phyloP scores from a whole-genome alignment of 495 filamentous ascomycete genomes.

The Lindgomyces ingoldianus region DNA sequence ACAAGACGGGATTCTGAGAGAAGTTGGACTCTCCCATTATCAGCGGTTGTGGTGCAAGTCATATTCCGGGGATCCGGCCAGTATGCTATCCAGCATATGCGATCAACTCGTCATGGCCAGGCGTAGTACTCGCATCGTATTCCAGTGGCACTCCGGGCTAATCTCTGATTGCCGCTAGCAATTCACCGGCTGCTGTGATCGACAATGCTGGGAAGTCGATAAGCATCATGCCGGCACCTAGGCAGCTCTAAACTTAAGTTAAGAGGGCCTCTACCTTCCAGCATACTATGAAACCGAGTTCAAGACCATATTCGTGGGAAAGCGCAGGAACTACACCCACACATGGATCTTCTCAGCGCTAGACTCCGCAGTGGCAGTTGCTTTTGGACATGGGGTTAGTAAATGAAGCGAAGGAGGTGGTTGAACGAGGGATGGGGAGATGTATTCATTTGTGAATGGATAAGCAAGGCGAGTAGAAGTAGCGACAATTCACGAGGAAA shows the following conservation, averaged over 20 bases:
- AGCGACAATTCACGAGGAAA: not conserved
- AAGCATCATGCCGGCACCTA: constrained; percentile 34
- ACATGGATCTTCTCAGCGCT: constrained; percentile 71
- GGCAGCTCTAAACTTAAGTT: constrained; percentile 51
- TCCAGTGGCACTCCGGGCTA: constrained; percentile 49
- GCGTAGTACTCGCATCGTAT: constrained; percentile 64
- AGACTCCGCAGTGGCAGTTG: constrained; percentile 65
- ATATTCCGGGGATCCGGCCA: constrained; percentile 59
- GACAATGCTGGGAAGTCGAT: constrained; percentile 34
- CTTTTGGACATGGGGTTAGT: constrained; percentile 67
- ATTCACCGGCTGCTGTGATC: constrained; percentile 41
- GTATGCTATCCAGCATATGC: constrained; percentile 68
- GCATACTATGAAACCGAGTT: constrained; percentile 70
- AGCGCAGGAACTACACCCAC: constrained; percentile 74
- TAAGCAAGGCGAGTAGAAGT: not conserved
- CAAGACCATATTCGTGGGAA: constrained; percentile 66
- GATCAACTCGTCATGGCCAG: constrained; percentile 62
- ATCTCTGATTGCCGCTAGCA: constrained; percentile 52
- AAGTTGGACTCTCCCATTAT: constrained; percentile 61
- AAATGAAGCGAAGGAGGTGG: constrained; percentile 66
- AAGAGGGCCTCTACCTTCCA: constrained; percentile 67
- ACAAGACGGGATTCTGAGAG: constrained; percentile 69
- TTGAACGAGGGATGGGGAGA: constrained; percentile 68
- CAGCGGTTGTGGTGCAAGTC: constrained; percentile 60
- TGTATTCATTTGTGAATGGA: constrained; percentile 51